Conservation (phyloP, 2,329 filamentous ascomycete genomes). For the Macrophomina pseudophaseolina region DNA sequence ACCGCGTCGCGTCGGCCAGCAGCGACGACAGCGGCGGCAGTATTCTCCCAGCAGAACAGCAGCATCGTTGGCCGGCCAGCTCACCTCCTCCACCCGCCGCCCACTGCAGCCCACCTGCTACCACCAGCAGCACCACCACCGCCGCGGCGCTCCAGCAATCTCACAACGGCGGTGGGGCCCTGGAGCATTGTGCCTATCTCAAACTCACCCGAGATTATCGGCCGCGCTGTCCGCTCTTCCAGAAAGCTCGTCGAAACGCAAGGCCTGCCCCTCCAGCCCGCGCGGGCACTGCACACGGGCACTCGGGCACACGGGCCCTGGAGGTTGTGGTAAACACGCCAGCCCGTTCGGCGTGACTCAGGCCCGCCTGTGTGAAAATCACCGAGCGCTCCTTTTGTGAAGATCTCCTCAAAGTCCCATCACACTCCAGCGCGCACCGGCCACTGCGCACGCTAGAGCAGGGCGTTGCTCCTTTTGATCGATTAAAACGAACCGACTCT, state of each 20-base stretch:
- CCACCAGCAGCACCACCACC: neutral
- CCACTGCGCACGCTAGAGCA: conserved; percentile 29
- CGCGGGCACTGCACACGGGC: conserved; percentile 3
- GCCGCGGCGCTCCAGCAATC: conserved; percentile 15
- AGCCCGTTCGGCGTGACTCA: conserved; percentile 26
- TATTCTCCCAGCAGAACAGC: neutral
- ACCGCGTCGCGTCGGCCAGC: conserved; percentile 11
- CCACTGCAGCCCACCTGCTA: neutral
- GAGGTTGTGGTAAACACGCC: conserved; percentile 13
- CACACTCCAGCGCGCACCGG: conserved; percentile 21
- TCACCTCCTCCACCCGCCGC: conserved; percentile 18
- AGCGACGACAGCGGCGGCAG: neutral
- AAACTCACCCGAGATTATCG: conserved; percentile 36
- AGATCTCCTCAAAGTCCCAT: conserved; percentile 26
- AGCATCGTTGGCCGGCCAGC: conserved; percentile 27
- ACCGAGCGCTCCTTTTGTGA: conserved; percentile 28
- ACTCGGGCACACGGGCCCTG: neutral
- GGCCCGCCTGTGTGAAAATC: conserved; percentile 26
- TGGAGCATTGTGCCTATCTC: conserved; percentile 33
- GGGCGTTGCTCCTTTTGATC: conserved; percentile 44
- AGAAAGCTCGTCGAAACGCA: conserved; percentile 26
- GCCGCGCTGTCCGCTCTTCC: conserved; percentile 24
- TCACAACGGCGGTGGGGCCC: conserved; percentile 25
- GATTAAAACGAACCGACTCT: conserved; percentile 45
- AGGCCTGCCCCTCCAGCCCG: conserved; percentile 22